A percentile compares a stretch with the other conserved stretches of the same genome.
Evolutionary conservation across 1,139 yeast genomes (phyloP).

Genomic region (Yamadazyma blattariae): DNA sequence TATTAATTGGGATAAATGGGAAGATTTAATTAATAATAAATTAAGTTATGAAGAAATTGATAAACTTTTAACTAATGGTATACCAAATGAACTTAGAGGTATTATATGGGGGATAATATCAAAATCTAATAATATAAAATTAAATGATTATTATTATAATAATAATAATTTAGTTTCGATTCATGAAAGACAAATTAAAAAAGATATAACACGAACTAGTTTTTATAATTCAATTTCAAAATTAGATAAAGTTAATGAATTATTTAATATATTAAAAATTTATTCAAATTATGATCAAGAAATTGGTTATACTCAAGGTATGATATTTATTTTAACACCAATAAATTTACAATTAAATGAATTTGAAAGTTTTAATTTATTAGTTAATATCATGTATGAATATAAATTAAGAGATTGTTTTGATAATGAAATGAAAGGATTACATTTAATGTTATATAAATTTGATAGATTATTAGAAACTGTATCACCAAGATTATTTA

Average conservation of each 20-base stretch:
- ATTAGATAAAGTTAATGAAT: constrained; percentile 49
- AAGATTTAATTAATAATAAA: constrained; percentile 20
- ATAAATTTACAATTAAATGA: constrained; percentile 78
- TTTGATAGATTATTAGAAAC: constrained; percentile 83
- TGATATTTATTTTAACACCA: constrained; percentile 91
- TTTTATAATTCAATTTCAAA: constrained; percentile 65
- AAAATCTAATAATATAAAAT: constrained; percentile 67
- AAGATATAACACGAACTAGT: constrained; percentile 83
- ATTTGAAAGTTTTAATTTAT: constrained; percentile 78
- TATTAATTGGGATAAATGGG: constrained; percentile 88
- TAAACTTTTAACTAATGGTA: constrained; percentile 70
- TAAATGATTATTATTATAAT: constrained; percentile 67
- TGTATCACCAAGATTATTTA: constrained; percentile 61
- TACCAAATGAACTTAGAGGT: constrained; percentile 83
- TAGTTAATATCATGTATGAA: constrained; percentile 80
- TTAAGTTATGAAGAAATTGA: constrained; percentile 51
- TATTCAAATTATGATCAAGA: constrained; percentile 86
- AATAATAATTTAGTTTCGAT: constrained; percentile 52
- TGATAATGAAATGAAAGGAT: constrained; percentile 90
- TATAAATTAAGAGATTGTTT: constrained; percentile 76
- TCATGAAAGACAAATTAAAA: constrained; percentile 73
- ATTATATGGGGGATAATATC: constrained; percentile 90
- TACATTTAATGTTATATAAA: constrained; percentile 80
- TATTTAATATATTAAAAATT: constrained; percentile 76
- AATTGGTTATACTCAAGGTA: constrained; percentile 96